These are phyloP conservation scores for Talaromyces albobiverticillius DNA, from an alignment of 2,329 filamentous ascomycete species.

Conservation along the genomic window DNA sequence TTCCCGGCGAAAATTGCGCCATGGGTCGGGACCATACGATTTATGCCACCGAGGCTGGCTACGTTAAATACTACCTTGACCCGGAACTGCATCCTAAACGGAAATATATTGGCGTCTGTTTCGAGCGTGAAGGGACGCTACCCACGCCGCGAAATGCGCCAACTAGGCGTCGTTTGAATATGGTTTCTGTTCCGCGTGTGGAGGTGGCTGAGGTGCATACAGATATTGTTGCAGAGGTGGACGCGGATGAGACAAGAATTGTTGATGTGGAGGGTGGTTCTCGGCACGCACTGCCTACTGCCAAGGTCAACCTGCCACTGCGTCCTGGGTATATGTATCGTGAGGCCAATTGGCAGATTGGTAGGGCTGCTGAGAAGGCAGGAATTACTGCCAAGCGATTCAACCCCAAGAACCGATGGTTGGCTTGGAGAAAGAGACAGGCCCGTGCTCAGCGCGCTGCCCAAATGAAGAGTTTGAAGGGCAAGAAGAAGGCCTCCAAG, in stretches of 20 bases:
- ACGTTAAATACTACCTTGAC: conserved; percentile 96
- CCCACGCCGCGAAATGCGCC: conserved; percentile 73
- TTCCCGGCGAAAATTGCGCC: conserved; percentile 88
- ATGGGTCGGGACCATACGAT: conserved; percentile 98
- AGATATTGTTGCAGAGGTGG: conserved; percentile 20
- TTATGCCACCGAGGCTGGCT: conserved; percentile 78
- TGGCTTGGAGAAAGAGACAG: conserved; percentile 62
- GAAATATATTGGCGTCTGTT: conserved; percentile 92
- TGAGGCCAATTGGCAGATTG: conserved; percentile 67
- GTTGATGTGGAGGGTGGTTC: conserved; percentile 24
- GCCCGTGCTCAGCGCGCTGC: conserved; percentile 50
- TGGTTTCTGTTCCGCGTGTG: conserved; percentile 55
- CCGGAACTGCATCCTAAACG: conserved; percentile 76
- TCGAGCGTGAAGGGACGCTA: conserved; percentile 75
- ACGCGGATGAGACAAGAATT: conserved; percentile 17
- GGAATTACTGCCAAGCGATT: conserved; percentile 56
- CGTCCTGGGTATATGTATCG: conserved; percentile 62
- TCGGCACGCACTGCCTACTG: conserved; percentile 23
- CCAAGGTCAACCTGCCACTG: conserved; percentile 34
- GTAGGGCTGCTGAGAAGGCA: conserved; percentile 59
- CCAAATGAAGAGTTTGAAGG: conserved; percentile 54
- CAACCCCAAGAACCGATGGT: conserved; percentile 59
- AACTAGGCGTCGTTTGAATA: conserved; percentile 71
- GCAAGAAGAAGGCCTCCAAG: conserved; percentile 41
- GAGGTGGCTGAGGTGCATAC: conserved; percentile 16